Conservation (phyloP, 768 basidiomycete species). For the Termitomyces sp. region DNA sequence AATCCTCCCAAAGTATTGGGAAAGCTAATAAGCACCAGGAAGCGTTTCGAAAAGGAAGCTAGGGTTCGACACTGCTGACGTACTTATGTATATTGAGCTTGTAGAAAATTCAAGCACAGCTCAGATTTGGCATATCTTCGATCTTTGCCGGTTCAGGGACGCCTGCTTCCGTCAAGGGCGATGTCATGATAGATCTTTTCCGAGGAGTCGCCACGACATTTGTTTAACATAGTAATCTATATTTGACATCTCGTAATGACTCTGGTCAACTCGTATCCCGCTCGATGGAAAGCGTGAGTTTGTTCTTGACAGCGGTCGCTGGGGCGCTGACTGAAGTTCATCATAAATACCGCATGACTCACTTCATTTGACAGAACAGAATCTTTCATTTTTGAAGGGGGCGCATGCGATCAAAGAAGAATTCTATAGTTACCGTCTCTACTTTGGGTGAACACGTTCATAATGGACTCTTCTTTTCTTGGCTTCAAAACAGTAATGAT, state of each 20-base stretch:
- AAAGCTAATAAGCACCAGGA: constrained; percentile 3
- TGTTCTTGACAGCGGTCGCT: too few species aligned
- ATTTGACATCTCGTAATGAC: too few species aligned
- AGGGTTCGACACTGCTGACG: constrained; percentile 5
- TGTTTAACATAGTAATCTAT: too few species aligned
- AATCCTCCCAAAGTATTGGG: background rate
- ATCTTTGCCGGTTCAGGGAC: constrained; percentile 13
- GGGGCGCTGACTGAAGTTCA: too few species aligned
- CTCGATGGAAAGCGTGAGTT: too few species aligned
- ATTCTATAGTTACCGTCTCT: background rate
- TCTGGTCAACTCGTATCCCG: too few species aligned
- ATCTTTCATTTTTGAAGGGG: background rate
- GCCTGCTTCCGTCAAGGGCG: background rate
- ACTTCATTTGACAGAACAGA: background rate
- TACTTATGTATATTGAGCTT: constrained; percentile 9
- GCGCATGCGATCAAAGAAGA: background rate
- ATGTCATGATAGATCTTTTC: constrained; percentile 1
- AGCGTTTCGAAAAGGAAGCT: constrained; percentile 11
- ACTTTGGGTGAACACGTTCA: background rate
- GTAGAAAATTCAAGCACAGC: constrained; percentile 7
- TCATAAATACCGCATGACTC: background rate
- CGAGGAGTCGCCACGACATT: constrained; percentile 4
- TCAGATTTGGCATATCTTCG: constrained; percentile 9
- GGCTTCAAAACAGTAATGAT: background rate
- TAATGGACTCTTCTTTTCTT: background rate